Base-by-base conservation (phyloP, 164 flowering plant genomes). In the Piper betle region DNA sequence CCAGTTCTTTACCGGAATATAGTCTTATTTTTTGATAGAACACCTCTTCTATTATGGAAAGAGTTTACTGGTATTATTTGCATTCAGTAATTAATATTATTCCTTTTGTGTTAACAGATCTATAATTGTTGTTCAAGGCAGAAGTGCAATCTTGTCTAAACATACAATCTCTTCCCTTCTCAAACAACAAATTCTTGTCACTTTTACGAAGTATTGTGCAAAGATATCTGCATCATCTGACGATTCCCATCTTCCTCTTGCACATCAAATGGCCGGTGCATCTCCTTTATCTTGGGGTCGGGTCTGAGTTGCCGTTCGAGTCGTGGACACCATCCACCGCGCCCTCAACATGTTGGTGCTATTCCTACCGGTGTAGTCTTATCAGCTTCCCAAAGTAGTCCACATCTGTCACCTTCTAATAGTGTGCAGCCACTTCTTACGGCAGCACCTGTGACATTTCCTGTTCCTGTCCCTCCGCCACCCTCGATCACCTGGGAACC, bases 91-190 rank as follows among this genome's bases (percentile, higher is more conserved):
- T 54, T 18, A 20, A 3, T 16, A 16, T 54, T 8, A 3, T 16
- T 5, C 12, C 15, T 46, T 46, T 8, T 10, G 15, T 46, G 50
- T 46, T 46, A 46, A 55, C 84, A 91, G 96, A 63, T 84, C 93
- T 57, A 74, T 86, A 63, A 84, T 91, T 55, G 66, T 73, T 53
- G 71, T 88, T 80, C 78, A 91, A 83, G 96, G 96, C 54, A 88
- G 71, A 68, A 84, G 87, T 33, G 67, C 93, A 46, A 93, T 88
- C 65, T 66, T 84, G 55, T 80, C 91, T 7, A 83, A 74, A 60
- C 86, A 83, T 68, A 93, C 97, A 33, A 79, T 88, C 57, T 75
- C 91, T 17, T 75, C 88, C 53, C 33, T 73, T 52, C 78, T 82
- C 39, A 91, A 83, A 64, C 91, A 86, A 43, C 82, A 96, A 2